A percentile compares a stretch with the other conserved stretches of the same genome.
Conservation (phyloP, 1,284 basidiomycete species). For the Irpex sp. region DNA sequence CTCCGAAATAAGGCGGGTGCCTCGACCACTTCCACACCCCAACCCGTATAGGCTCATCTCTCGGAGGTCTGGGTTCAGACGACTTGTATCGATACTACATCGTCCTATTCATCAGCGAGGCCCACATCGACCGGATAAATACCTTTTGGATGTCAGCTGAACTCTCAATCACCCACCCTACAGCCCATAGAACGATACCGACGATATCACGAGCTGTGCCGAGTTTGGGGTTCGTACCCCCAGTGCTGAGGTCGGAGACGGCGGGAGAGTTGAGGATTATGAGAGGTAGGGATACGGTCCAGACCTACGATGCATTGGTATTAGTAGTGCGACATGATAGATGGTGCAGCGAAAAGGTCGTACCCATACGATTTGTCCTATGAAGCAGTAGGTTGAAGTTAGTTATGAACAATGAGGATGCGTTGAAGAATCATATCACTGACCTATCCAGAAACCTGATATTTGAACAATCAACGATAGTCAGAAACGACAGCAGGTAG, state of each 20-base stretch:
- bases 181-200: slow-evolving; percentile 59
- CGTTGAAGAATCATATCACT: slow-evolving; percentile 3
- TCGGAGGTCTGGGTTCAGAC: slow-evolving; percentile 45
- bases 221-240: slow-evolving; percentile 48
- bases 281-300: slow-evolving; percentile 62
- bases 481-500: not conserved
- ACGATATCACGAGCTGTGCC: slow-evolving; percentile 63
- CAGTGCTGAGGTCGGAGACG: slow-evolving; percentile 40
- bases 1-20: slow-evolving; percentile 75
- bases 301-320: slow-evolving; percentile 44
- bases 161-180: slow-evolving; percentile 60
- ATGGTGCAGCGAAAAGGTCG: slow-evolving; percentile 3
- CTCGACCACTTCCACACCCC: slow-evolving; percentile 59
- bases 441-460: slow-evolving; percentile 49
- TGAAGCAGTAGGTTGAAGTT: slow-evolving; percentile 17
- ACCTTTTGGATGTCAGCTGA: slow-evolving; percentile 66
- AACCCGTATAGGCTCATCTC: slow-evolving; percentile 41
- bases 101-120: not conserved
- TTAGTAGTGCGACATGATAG: not conserved
- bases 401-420: not conserved
- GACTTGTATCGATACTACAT: slow-evolving; percentile 56
- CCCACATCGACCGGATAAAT: not conserved
- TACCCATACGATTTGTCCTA: slow-evolving; percentile 53
- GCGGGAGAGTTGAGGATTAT: slow-evolving; percentile 66
- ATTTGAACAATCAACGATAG: not conserved